Percentiles rank a stretch among this genome's conserved stretches.
Evolutionary conservation across 2,329 filamentous ascomycete species (phyloP).

Genomic region (Penicillium thymicola): DNA sequence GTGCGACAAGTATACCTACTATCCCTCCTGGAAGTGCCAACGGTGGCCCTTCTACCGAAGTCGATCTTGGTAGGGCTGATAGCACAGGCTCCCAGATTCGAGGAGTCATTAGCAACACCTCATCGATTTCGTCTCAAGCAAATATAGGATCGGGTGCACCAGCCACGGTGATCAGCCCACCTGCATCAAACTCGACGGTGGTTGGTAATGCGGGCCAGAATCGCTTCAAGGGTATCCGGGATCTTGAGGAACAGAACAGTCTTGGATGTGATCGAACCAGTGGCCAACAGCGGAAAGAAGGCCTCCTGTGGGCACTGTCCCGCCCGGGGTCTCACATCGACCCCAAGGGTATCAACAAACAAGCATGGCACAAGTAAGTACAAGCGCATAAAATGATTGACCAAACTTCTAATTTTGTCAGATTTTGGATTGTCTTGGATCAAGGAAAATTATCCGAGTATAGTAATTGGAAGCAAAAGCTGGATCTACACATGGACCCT

Average conservation of each 20-base stretch:
- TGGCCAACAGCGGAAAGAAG: slow-evolving; percentile 80
- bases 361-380: slow-evolving; percentile 95
- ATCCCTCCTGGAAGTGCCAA: slow-evolving; percentile 41
- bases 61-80: slow-evolving; percentile 68
- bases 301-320: slow-evolving; percentile 89
- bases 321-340: slow-evolving; percentile 92
- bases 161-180: slow-evolving; percentile 21
- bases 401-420: slow-evolving; percentile 35
- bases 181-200: slow-evolving; percentile 23
- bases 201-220: slow-evolving; percentile 40
- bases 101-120: slow-evolving; percentile 48
- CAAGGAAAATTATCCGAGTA: slow-evolving; percentile 97
- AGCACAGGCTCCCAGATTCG: slow-evolving; percentile 69
- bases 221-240: slow-evolving; percentile 86
- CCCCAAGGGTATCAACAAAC: slow-evolving; percentile 90
- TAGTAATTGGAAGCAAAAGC: slow-evolving; percentile 97
- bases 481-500: slow-evolving; percentile 96
- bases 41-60: slow-evolving; percentile 58
- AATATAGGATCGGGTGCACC: slow-evolving; percentile 31
- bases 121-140: slow-evolving; percentile 43
- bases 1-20: slow-evolving; percentile 35
- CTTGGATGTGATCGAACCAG: slow-evolving; percentile 54
- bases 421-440: slow-evolving; percentile 98
- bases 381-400: neutral
- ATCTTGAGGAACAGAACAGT: slow-evolving; percentile 78